phyloP scores from a whole-genome alignment of 306 rosid species.

The Vachellia collinsii region DNA sequence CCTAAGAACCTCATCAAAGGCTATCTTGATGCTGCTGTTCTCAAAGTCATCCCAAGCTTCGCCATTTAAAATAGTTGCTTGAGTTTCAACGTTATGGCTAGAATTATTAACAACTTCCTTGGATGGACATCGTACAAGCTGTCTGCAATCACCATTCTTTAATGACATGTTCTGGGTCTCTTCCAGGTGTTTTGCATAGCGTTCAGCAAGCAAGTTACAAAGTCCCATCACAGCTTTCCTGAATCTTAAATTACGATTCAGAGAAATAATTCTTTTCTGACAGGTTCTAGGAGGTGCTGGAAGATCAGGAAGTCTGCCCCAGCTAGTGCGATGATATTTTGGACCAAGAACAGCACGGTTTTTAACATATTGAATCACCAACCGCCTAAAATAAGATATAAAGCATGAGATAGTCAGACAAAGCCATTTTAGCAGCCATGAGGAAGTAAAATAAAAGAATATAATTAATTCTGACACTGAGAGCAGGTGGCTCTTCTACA shows the following conservation, averaged over 20 bases:
- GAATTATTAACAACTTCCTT: constrained; percentile 38
- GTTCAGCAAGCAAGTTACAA: constrained; percentile 76
- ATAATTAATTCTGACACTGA: constrained; percentile 18
- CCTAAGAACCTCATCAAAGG: constrained; percentile 77
- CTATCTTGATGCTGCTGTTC: constrained; percentile 56
- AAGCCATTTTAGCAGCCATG: constrained; percentile 20
- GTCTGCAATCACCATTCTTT: constrained; percentile 51
- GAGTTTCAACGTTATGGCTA: constrained; percentile 38
- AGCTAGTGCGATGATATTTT: constrained; percentile 67
- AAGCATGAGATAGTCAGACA: constrained; percentile 33
- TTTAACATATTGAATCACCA: constrained; percentile 84
- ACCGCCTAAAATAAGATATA: constrained; percentile 59
- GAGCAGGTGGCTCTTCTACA: not conserved
- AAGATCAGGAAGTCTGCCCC: constrained; percentile 73
- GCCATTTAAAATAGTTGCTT: constrained; percentile 44
- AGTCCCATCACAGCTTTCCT: constrained; percentile 81
- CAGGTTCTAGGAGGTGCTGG: constrained; percentile 78
- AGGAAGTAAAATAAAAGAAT: constrained; percentile 9
- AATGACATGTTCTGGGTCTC: constrained; percentile 48
- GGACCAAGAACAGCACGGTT: constrained; percentile 81
- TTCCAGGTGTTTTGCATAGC: constrained; percentile 65
- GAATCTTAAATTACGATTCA: constrained; percentile 57
- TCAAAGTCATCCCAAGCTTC: constrained; percentile 88
- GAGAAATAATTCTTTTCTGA: constrained; percentile 69
- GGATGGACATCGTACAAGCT: constrained; percentile 44